Conservation (phyloP, 805 yeast species). For the Groenewaldozyma salmanticensis region DNA sequence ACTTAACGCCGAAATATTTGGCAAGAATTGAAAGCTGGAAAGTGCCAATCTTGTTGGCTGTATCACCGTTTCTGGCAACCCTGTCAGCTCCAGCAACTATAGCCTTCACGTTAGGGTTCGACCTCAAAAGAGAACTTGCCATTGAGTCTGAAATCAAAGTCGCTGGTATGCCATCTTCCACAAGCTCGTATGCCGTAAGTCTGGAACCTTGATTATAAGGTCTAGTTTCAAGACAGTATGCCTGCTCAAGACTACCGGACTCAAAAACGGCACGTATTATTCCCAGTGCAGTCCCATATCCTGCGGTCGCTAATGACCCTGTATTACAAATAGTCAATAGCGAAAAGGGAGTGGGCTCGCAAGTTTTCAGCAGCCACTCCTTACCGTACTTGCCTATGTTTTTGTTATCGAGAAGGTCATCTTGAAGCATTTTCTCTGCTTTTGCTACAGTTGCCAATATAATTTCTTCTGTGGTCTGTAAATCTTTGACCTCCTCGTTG, state of each 20-base stretch:
- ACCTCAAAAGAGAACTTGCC: constrained; percentile 67
- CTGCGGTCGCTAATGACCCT: constrained; percentile 94
- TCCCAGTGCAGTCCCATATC: constrained; percentile 95
- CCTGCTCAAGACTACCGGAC: constrained; percentile 50
- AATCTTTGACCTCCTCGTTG: constrained; percentile 20
- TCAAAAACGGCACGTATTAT: constrained; percentile 63
- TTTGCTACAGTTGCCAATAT: constrained; percentile 30
- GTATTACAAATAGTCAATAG: constrained; percentile 92
- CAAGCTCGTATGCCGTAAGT: constrained; percentile 82
- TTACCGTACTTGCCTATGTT: constrained; percentile 77
- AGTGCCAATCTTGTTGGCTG: constrained; percentile 95
- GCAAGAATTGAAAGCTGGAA: constrained; percentile 76
- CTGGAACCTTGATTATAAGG: constrained; percentile 97
- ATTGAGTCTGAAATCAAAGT: constrained; percentile 85
- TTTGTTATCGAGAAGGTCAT: constrained; percentile 69
- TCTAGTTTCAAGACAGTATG: constrained; percentile 85
- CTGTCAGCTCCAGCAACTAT: constrained; percentile 95
- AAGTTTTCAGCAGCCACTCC: constrained; percentile 43
- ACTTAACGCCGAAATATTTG: constrained; percentile 57
- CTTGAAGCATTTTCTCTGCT: constrained; percentile 48
- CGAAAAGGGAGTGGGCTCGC: too few species aligned
- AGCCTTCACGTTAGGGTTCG: constrained; percentile 62
- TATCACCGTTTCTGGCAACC: constrained; percentile 85
- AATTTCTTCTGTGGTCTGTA: constrained; percentile 13
- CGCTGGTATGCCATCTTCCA: constrained; percentile 78